Evolutionary conservation across 1,284 basidiomycete genomes (phyloP).

Genomic region (Boletus semigastroideus): DNA sequence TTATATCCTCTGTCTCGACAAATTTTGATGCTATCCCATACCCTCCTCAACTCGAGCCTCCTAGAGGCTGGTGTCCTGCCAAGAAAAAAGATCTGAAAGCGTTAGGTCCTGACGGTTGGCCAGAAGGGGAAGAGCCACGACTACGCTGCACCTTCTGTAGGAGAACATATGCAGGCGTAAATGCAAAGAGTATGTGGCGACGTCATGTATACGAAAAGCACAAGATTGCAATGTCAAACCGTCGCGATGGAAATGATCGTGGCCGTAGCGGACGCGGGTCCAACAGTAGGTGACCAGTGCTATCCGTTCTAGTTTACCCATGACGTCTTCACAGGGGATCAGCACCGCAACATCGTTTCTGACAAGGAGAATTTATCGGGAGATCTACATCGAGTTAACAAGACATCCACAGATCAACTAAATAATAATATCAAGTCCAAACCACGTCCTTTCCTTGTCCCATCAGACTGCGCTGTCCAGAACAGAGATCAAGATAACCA

Average conservation of each 20-base stretch:
- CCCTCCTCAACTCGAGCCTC: constrained; percentile 72
- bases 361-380: constrained; percentile 36
- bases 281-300: constrained; percentile 48
- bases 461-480: constrained; percentile 14
- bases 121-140: constrained; percentile 72
- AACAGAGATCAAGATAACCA: constrained; percentile 13
- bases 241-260: constrained; percentile 65
- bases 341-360: constrained; percentile 27
- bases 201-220: constrained; percentile 83
- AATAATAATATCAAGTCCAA: constrained; percentile 19
- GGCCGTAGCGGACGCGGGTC: constrained; percentile 55
- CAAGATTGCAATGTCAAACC: constrained; percentile 81
- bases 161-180: constrained; percentile 75
- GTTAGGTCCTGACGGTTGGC: constrained; percentile 63
- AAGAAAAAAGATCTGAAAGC: constrained; percentile 73
- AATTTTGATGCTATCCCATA: constrained; percentile 59
- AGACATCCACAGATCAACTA: constrained; percentile 18
- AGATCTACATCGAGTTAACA: constrained; percentile 31
- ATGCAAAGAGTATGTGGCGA: constrained; percentile 86
- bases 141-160: constrained; percentile 80
- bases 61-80: constrained; percentile 76
- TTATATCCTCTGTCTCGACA: constrained; percentile 46
- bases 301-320: neutral
- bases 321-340: constrained; percentile 33
- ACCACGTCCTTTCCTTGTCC: constrained; percentile 22